Base-by-base conservation (phyloP, 2,329 filamentous ascomycete genomes). In the Monosporascus cannonballus region DNA sequence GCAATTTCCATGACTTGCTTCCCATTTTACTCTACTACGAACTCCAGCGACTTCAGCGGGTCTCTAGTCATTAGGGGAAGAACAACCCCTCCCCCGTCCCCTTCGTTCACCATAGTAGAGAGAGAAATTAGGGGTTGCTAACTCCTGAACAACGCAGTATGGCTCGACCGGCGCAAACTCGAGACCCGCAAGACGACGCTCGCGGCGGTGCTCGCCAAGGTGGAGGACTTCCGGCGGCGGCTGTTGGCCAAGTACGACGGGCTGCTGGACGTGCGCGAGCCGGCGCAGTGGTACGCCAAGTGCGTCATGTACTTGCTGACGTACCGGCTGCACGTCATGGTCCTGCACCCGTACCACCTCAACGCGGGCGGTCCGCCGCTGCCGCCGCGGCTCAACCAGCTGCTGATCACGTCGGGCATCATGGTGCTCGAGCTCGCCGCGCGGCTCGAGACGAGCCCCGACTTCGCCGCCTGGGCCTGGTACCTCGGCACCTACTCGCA, bases 401-500 rank as follows among this genome's bases (percentile, higher is more conserved):
- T 90, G 7, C 74, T 89, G 50, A 73, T 90, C 51, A 78, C 77
- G n/a, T 79, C 80, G 27, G 81, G 81, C 34, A 76, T 78, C 51
- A 66, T 73, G 60, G 77, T 79, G 47, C 68, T 76, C 53, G 75
- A 79, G 60, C 70, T 75, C 3, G 73, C 73, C 1, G 74, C 76
- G 47, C 70, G 73, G 55, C 70, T 79, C 4, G 75, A 77, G 54
- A 75, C 69, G 5, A 70, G 71, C 51, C 65, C 63, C 0, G 54
- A 64, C 4, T 77, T 89, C 38, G 67, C 71, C 1, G 70, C 71
- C 1, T 91, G 86, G 86, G 69, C 74, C 2, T 91, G 88, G 88
- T 90, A 90, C 59, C 63, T 73, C 14, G 85, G 86, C 4, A 85
- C 87, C 6, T 80, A 87, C 57, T 84, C 88, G 56, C 87, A 90